These are phyloP conservation scores for Helotiales sp. DNA, from an alignment of 2,329 filamentous ascomycete genomes.

Conservation along the genomic window DNA sequence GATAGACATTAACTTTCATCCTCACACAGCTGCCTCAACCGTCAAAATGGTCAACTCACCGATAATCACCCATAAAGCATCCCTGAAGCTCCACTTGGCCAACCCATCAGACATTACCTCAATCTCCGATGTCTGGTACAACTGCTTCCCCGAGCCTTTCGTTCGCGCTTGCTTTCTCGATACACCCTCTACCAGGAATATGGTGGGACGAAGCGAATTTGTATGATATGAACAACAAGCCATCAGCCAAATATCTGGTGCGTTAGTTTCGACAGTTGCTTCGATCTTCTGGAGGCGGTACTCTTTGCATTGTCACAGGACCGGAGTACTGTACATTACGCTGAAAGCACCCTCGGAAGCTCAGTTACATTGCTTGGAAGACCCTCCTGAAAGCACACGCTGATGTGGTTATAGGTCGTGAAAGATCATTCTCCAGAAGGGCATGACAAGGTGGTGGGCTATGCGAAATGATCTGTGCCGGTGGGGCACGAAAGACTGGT, in stretches of 20 bases:
- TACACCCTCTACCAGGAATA: not conserved
- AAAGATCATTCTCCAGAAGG: slow-evolving; percentile 3
- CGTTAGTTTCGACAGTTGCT: too few relatives aligned
- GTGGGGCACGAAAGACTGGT: not conserved
- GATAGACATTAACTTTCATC: too few relatives aligned
- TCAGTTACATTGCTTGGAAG: too few relatives aligned
- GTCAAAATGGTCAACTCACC: not conserved
- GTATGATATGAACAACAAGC: not conserved
- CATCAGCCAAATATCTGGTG: slow-evolving; percentile 3
- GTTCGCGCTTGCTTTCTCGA: not conserved
- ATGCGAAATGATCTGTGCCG: slow-evolving; percentile 10
- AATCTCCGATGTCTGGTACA: not conserved
- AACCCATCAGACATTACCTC: not conserved
- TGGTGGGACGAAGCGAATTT: slow-evolving; percentile 10
- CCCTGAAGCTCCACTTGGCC: not conserved
- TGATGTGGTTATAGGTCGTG: too few relatives aligned
- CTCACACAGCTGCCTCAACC: too few relatives aligned
- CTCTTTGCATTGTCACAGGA: too few relatives aligned
- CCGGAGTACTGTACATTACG: too few relatives aligned
- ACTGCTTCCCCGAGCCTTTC: slow-evolving; percentile 4
- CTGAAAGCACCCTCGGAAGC: too few relatives aligned
- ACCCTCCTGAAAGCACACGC: too few relatives aligned
- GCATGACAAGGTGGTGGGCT: slow-evolving; percentile 1
- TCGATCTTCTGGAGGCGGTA: too few relatives aligned
- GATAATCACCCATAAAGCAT: not conserved